Evolutionary conservation across 129 eudicot genomes (phyloP).

Genomic region (Sambucus nigra): DNA sequence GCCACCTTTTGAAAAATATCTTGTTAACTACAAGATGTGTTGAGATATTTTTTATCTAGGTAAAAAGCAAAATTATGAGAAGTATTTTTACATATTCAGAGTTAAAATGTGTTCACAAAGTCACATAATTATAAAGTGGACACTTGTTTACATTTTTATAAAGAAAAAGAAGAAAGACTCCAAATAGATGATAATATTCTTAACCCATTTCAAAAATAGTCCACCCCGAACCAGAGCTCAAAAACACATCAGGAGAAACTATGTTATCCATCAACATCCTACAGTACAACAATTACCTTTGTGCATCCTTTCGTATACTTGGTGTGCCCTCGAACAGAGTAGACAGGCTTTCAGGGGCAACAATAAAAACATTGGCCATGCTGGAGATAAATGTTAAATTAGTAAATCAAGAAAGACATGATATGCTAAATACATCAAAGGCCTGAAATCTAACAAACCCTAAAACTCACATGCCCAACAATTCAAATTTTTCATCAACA

Average conservation of each 20-base stretch:
- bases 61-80: too few relatives aligned
- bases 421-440: background rate
- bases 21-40: too few relatives aligned
- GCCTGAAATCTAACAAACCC: constrained; percentile 1
- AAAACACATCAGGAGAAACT: background rate
- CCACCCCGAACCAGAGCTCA: too few relatives aligned
- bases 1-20: too few relatives aligned
- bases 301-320: constrained; percentile 81
- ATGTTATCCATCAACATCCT: background rate
- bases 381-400: constrained; percentile 27
- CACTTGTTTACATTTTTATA: background rate
- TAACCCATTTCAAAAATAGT: too few relatives aligned
- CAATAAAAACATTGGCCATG: constrained; percentile 85
- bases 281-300: constrained; percentile 37
- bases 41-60: too few relatives aligned
- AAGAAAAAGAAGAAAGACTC: background rate
- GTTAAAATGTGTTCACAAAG: too few relatives aligned
- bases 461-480: constrained; percentile 84
- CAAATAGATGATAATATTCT: too few relatives aligned
- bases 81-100: too few relatives aligned
- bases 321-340: constrained; percentile 88
- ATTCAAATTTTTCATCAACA: constrained; percentile 90
- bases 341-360: constrained; percentile 92
- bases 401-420: constrained; percentile 11
- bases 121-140: too few relatives aligned